Conservation (phyloP, 1,139 yeast genomes). For the Wickerhamiella pararugosa region DNA sequence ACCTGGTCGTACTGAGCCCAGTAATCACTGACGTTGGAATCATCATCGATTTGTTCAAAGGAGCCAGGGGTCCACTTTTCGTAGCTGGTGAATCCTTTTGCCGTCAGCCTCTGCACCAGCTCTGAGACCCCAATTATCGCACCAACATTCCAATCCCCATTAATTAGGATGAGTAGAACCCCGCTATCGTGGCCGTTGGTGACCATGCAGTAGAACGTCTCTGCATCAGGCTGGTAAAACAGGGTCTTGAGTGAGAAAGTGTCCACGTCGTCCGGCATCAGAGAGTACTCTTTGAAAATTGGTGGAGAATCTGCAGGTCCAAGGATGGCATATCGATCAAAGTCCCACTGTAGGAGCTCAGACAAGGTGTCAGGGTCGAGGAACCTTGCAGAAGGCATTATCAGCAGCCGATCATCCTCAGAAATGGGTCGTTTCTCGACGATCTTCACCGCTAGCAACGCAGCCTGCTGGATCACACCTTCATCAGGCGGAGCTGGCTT, state of each 20-base stretch:
- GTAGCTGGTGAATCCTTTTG: constrained; percentile 1
- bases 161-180: constrained; percentile 9
- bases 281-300: neutral
- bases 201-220: constrained; percentile 11
- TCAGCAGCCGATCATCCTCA: neutral
- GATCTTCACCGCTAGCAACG: constrained; percentile 3
- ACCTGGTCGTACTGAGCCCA: constrained; percentile 11
- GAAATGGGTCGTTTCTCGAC: constrained; percentile 1
- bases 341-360: constrained; percentile 4
- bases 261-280: neutral
- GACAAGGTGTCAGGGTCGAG: constrained; percentile 3
- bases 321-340: constrained; percentile 11
- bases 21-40: constrained; percentile 10
- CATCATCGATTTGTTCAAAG: neutral
- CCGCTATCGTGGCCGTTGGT: constrained; percentile 7
- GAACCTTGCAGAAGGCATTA: constrained; percentile 6
- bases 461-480: neutral
- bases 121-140: constrained; percentile 9
- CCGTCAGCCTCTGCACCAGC: constrained; percentile 3
- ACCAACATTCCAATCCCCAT: constrained; percentile 12
- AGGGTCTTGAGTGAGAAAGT: neutral
- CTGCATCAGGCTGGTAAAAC: constrained; percentile 12
- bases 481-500: no score
- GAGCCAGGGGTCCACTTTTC: neutral
- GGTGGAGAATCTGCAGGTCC: constrained; percentile 1